phyloP scores from a whole-genome alignment of 225 moss, liverwort and hornwort genomes.

The Asterella californica region DNA sequence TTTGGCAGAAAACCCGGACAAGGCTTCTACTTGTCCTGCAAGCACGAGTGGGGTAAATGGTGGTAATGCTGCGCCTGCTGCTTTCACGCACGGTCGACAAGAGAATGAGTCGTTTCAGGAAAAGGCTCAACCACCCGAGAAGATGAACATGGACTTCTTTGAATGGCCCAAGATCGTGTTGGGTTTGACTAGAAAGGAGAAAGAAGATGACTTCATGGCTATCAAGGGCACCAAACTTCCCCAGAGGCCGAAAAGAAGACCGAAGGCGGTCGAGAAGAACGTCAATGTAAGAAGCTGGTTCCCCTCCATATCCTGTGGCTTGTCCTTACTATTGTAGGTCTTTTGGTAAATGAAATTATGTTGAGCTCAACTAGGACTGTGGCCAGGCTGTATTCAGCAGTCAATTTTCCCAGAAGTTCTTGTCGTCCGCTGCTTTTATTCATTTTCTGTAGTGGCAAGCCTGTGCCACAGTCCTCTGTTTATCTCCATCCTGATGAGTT shows the following conservation, averaged over 20 bases:
- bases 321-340: too few species aligned
- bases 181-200: constrained; percentile 88
- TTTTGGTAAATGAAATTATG: too few species aligned
- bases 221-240: constrained; percentile 93
- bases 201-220: constrained; percentile 85
- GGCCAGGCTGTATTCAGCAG: too few species aligned
- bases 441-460: too few species aligned
- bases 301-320: too few species aligned
- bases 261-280: constrained; percentile 81
- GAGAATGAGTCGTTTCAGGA: constrained; percentile 61
- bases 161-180: constrained; percentile 91
- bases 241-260: constrained; percentile 87
- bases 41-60: constrained; percentile 42
- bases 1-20: constrained; percentile 51
- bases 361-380: too few species aligned
- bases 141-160: constrained; percentile 78
- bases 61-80: constrained; percentile 37
- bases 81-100: constrained; percentile 35
- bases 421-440: too few species aligned
- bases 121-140: constrained; percentile 55
- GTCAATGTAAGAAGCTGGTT: constrained; percentile 52
- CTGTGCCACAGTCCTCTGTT: too few species aligned
- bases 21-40: constrained; percentile 39
- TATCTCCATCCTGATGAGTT: too few species aligned
- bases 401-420: too few species aligned